A percentile compares a stretch with the other conserved stretches of the same genome.
phyloP scores from a whole-genome alignment of 306 rosid species.

The Comarum palustre region DNA sequence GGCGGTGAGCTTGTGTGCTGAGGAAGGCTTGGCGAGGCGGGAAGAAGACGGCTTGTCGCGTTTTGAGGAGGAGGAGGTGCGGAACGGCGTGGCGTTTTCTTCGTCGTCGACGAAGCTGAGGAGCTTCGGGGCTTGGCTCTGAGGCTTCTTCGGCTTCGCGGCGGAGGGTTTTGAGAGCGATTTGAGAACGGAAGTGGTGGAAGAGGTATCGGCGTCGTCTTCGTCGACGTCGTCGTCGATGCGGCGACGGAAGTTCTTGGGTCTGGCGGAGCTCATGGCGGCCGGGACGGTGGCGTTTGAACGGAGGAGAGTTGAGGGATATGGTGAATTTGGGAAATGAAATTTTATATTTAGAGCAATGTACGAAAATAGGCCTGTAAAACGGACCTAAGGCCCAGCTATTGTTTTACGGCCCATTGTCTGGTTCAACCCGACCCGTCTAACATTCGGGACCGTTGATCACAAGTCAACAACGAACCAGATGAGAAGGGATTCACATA shows the following conservation, averaged over 20 bases:
- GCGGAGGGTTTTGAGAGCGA: slow-evolving; percentile 36
- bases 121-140: slow-evolving; percentile 54
- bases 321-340: neutral
- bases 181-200: slow-evolving; percentile 26
- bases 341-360: no score
- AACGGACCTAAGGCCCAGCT: neutral
- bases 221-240: slow-evolving; percentile 38
- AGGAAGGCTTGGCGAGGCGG: slow-evolving; percentile 42
- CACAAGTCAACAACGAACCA: neutral
- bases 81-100: slow-evolving; percentile 43
- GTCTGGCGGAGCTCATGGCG: slow-evolving; percentile 58
- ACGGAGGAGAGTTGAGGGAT: neutral
- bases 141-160: slow-evolving; percentile 62
- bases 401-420: no score
- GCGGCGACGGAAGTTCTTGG: slow-evolving; percentile 90
- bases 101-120: slow-evolving; percentile 90
- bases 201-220: slow-evolving; percentile 27
- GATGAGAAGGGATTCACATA: neutral
- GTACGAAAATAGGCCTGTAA: neutral
- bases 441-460: neutral
- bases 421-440: no score
- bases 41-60: slow-evolving; percentile 44
- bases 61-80: slow-evolving; percentile 32
- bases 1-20: slow-evolving; percentile 68
- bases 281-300: slow-evolving; percentile 3